Percentiles rank a stretch among this genome's conserved stretches.
These are phyloP conservation scores for Allium fistulosum DNA, from an alignment of 106 monocot genomes.

Conservation along the genomic window DNA sequence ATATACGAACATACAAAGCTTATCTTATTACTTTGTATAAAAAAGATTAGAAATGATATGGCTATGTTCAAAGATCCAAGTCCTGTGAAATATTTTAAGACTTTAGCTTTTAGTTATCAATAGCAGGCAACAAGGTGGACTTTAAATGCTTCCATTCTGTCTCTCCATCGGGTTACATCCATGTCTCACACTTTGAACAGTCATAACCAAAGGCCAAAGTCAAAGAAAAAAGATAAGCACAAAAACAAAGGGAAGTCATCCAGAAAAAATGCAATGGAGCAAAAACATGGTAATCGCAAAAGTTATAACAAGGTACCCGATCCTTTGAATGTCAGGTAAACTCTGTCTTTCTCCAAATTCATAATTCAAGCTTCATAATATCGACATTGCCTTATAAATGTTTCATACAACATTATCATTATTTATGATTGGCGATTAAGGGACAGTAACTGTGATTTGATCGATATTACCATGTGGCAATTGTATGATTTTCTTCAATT, in stretches of 20 bases:
- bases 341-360: neutral
- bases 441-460: neutral
- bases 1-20: too few relatives aligned
- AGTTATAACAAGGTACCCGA: neutral
- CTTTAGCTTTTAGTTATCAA: too few relatives aligned
- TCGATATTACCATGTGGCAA: too few relatives aligned
- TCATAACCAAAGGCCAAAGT: slow-evolving; percentile 28
- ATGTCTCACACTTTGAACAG: slow-evolving; percentile 52
- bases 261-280: slow-evolving; percentile 10
- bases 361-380: neutral
- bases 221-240: slow-evolving; percentile 40
- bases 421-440: neutral
- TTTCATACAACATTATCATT: neutral
- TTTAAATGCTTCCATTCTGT: too few relatives aligned
- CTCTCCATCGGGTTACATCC: slow-evolving; percentile 7
- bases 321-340: slow-evolving; percentile 11
- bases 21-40: too few relatives aligned
- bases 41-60: too few relatives aligned
- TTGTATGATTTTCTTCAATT: neutral
- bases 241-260: slow-evolving; percentile 45
- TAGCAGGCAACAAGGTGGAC: too few relatives aligned
- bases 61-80: too few relatives aligned
- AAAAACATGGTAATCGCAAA: slow-evolving; percentile 17
- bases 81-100: too few relatives aligned
- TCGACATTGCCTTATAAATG: neutral